Conservation (phyloP, 2,329 filamentous ascomycete species). For the Colletotrichum orchidophilum region DNA sequence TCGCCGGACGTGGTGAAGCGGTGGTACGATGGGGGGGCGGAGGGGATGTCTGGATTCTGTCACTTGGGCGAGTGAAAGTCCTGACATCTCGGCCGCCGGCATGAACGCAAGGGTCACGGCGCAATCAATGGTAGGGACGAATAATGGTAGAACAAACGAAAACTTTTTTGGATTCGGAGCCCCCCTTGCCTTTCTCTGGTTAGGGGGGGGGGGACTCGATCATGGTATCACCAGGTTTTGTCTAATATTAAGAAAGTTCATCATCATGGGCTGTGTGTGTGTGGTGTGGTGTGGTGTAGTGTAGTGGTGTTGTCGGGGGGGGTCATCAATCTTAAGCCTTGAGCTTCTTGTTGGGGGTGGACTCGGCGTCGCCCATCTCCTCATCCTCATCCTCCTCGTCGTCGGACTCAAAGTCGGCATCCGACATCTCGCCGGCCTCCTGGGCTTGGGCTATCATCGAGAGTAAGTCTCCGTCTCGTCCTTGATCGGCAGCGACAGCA, state of each 20-base stretch:
- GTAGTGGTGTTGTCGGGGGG: not conserved
- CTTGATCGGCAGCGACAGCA: not conserved
- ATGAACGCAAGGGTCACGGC: not conserved
- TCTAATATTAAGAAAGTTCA: not conserved
- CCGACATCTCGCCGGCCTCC: conserved; percentile 73
- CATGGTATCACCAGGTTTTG: conserved; percentile 29
- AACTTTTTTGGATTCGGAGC: conserved; percentile 15
- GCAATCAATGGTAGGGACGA: not conserved
- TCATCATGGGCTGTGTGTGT: not conserved
- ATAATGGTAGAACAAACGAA: conserved; percentile 7
- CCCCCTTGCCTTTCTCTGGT: not conserved
- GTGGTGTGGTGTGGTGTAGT: not conserved
- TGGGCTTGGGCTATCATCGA: conserved; percentile 69
- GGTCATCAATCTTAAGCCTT: conserved; percentile 4
- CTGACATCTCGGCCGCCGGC: too few species aligned
- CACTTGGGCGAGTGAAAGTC: conserved; percentile 37
- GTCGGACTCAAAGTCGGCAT: conserved; percentile 74
- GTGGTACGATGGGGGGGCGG: conserved; percentile 46
- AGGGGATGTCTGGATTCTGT: conserved; percentile 39
- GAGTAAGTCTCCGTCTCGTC: conserved; percentile 27
- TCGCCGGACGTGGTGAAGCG: conserved; percentile 42
- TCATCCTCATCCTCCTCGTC: conserved; percentile 66
- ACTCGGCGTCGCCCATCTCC: conserved; percentile 52
- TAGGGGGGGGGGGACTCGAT: conserved; percentile 5
- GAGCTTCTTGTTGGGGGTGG: conserved; percentile 54